Conservation (phyloP, 495 filamentous ascomycete genomes). For the Aspergillus ellipticus region DNA sequence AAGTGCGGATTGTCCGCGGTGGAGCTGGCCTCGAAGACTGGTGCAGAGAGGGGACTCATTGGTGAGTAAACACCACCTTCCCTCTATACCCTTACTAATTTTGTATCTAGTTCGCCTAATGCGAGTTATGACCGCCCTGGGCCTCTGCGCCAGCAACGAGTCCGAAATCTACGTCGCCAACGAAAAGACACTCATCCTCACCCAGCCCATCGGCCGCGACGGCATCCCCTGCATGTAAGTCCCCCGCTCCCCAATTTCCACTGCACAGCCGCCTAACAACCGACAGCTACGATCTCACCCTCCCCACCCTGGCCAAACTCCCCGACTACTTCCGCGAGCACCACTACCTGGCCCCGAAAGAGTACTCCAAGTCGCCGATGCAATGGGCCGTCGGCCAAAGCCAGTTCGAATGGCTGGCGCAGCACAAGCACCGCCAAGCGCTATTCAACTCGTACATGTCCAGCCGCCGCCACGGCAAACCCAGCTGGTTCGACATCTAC, state of each 20-base stretch:
- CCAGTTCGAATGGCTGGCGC: constrained; percentile 40
- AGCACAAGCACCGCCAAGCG: constrained; percentile 25
- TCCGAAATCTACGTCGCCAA: constrained; percentile 28
- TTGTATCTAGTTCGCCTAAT: constrained; percentile 37
- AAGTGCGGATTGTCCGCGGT: constrained; percentile 26
- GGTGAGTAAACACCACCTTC: constrained; percentile 14
- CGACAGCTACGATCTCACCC: constrained; percentile 34
- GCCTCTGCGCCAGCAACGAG: constrained; percentile 24
- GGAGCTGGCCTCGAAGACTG: constrained; percentile 23
- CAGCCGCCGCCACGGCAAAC: constrained; percentile 31
- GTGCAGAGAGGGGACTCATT: constrained; percentile 30
- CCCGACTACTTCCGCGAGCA: constrained; percentile 31
- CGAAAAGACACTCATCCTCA: constrained; percentile 31
- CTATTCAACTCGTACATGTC: constrained; percentile 43
- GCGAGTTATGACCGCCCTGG: constrained; percentile 34
- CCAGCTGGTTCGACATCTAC: constrained; percentile 38
- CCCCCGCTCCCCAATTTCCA: neutral
- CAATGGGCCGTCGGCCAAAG: constrained; percentile 38
- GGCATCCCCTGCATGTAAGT: constrained; percentile 40
- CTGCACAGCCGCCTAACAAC: neutral
- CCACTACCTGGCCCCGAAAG: constrained; percentile 28
- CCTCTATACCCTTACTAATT: neutral
- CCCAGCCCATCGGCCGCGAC: constrained; percentile 34
- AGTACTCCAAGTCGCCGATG: constrained; percentile 36
- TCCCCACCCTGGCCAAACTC: constrained; percentile 33